Evolutionary conservation across 257 asterid genomes (phyloP), one percentile per base, ranked within the genome.

Genomic region (Solanum verrucosum): DNA sequence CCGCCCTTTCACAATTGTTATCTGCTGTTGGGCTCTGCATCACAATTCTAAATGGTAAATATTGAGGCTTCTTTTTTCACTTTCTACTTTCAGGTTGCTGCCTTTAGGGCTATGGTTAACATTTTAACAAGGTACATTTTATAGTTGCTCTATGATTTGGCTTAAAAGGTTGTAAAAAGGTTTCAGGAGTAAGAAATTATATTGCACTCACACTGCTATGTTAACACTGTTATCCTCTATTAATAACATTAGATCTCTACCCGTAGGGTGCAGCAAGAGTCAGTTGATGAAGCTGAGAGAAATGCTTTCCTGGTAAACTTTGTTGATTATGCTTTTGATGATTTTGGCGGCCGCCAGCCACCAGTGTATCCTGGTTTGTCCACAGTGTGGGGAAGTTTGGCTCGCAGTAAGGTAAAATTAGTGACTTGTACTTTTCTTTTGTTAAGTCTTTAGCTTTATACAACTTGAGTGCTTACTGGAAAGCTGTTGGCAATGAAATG

Each of bases 321-420:
- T 90, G 98, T 95, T 78, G 99, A 97, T 91, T 96, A 91, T 92
- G 98, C 98, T 89, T 97, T 97, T 87, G 98, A 97, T 91, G 98
- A 97, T 93, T 97, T 97, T 91, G 99, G 98, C 86, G 98, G 98
- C n/a, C 99, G 98, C 87, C 99, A 96, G 84, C 97, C 98, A 86
- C 99, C 99, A 31, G 99, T 97, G 16, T 97, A 97, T 92, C 99
- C 99, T 84, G 99, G 99, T 88, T 93, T 97, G 89, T 92, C 99
- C 90, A 97, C 99, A 56, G 99, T 97, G 12, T 97, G 99, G 99
- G 99, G 99, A 92, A 97, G 99, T 93, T 93, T 97, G 95, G 99
- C 99, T 56, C 99, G 99, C 90, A 97, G 99, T 91, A 97, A 97
- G 99, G 99, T 97, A 93, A 87, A 33, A 34, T 23, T 86, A 71